Evolutionary conservation across 441 rosid species (phyloP).

Genomic region (Gossypium trilobum): DNA sequence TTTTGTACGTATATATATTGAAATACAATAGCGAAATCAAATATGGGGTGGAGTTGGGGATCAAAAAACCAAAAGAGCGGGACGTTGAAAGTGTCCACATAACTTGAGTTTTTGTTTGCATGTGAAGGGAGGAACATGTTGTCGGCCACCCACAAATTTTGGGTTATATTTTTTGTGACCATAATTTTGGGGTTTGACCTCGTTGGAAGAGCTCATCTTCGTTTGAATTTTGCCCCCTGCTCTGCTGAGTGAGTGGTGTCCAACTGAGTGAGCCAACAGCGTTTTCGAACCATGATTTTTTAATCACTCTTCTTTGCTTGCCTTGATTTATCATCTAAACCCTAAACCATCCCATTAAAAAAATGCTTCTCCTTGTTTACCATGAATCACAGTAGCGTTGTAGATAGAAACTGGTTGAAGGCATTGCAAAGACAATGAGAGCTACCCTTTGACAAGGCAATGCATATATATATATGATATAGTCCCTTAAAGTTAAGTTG

Average conservation of each 20-base stretch:
- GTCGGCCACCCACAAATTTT: slow-evolving; percentile 46
- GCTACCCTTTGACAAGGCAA: slow-evolving; percentile 8
- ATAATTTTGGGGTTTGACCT: slow-evolving; percentile 30
- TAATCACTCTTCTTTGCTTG: neutral
- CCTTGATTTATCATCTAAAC: neutral
- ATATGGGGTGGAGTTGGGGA: neutral
- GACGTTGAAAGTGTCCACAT: neutral
- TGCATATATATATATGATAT: neutral
- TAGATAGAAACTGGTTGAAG: too few relatives aligned
- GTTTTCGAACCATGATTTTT: neutral
- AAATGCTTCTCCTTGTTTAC: neutral
- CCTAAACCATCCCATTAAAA: neutral
- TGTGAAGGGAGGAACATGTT: slow-evolving; percentile 29
- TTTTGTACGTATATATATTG: neutral
- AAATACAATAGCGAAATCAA: neutral
- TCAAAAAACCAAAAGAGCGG: neutral
- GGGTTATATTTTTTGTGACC: slow-evolving; percentile 8
- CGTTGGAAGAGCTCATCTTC: slow-evolving; percentile 22
- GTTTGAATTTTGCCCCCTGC: neutral
- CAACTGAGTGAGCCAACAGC: neutral
- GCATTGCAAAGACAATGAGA: slow-evolving; percentile 13
- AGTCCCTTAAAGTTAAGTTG: too few relatives aligned
- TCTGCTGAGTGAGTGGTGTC: neutral
- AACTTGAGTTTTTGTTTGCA: slow-evolving; percentile 18
- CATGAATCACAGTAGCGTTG: neutral